Evolutionary conservation across 225 moss, liverwort and hornwort genomes (phyloP).

Genomic region (Antitrichia curtipendula): DNA sequence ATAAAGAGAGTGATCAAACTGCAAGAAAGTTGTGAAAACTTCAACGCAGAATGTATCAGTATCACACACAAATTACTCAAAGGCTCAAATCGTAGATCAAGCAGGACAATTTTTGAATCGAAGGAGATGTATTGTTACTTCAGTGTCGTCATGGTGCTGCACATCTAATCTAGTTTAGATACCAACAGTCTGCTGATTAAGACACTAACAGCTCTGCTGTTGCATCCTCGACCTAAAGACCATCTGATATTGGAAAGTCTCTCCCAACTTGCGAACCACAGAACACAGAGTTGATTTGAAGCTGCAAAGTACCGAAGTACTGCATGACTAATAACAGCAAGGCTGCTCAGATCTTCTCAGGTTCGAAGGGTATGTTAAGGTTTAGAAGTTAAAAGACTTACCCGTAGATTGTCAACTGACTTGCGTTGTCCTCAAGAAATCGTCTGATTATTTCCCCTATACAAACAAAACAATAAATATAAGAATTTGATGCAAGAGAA

Average conservation of each 20-base stretch:
- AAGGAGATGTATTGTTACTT: background rate
- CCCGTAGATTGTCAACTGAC: constrained; percentile 94
- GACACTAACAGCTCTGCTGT: background rate
- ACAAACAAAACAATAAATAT: background rate
- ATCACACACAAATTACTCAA: background rate
- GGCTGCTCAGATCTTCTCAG: background rate
- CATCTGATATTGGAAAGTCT: background rate
- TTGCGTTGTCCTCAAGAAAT: constrained; percentile 77
- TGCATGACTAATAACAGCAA: background rate
- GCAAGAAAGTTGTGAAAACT: background rate
- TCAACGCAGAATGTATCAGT: background rate
- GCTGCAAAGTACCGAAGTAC: background rate
- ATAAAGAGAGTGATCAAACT: background rate
- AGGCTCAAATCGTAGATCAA: background rate
- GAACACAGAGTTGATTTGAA: background rate
- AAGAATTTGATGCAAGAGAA: background rate
- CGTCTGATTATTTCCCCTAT: constrained; percentile 67
- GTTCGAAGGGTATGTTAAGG: background rate
- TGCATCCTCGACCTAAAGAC: background rate
- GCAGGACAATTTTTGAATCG: background rate
- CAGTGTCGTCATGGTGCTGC: background rate
- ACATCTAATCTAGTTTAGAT: background rate
- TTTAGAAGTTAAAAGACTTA: constrained; percentile 12
- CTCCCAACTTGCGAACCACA: background rate
- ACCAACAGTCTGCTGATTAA: background rate